These are phyloP conservation scores for Mycena galericulata DNA, from an alignment of 768 basidiomycete genomes.

Conservation along the genomic window DNA sequence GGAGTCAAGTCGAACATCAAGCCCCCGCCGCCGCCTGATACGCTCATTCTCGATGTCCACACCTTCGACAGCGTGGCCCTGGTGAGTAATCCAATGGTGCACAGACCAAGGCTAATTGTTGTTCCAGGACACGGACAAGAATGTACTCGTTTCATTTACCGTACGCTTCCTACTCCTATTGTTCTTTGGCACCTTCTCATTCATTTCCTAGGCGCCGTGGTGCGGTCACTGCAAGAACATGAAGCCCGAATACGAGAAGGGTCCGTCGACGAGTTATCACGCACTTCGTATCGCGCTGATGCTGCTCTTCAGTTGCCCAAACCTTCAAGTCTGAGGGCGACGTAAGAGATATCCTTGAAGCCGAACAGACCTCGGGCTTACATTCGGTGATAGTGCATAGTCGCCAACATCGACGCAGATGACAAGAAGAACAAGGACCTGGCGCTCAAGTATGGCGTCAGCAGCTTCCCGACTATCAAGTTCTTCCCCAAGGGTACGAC, in stretches of 20 bases:
- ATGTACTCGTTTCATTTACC: conserved; percentile 89
- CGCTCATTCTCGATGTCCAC: conserved; percentile 71
- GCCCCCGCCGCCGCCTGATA: conserved; percentile 81
- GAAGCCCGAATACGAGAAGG: conserved; percentile 89
- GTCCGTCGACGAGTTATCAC: conserved; percentile 45
- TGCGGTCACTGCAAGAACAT: conserved; percentile 96
- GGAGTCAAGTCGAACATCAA: conserved; percentile 91
- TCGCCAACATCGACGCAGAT: conserved; percentile 94
- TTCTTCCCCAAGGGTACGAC: conserved; percentile 87
- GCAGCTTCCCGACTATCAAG: conserved; percentile 93
- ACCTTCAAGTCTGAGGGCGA: conserved; percentile 83
- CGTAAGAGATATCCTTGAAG: conserved; percentile 54
- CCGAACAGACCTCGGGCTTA: conserved; percentile 17
- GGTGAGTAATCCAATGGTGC: conserved; percentile 50
- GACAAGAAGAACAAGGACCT: conserved; percentile 81
- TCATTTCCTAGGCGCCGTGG: conserved; percentile 69
- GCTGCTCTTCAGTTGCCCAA: conserved; percentile 67
- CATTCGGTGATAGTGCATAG: conserved; percentile 71
- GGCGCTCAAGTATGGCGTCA: conserved; percentile 77
- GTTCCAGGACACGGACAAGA: conserved; percentile 72
- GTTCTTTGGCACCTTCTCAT: conserved; percentile 13
- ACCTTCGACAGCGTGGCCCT: conserved; percentile 84
- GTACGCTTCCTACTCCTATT: conserved; percentile 50
- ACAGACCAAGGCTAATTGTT: conserved; percentile 11
- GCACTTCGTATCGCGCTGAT: conserved; percentile 7